Base-by-base conservation (phyloP, 768 basidiomycete species). In the Steccherinum ochraceum region DNA sequence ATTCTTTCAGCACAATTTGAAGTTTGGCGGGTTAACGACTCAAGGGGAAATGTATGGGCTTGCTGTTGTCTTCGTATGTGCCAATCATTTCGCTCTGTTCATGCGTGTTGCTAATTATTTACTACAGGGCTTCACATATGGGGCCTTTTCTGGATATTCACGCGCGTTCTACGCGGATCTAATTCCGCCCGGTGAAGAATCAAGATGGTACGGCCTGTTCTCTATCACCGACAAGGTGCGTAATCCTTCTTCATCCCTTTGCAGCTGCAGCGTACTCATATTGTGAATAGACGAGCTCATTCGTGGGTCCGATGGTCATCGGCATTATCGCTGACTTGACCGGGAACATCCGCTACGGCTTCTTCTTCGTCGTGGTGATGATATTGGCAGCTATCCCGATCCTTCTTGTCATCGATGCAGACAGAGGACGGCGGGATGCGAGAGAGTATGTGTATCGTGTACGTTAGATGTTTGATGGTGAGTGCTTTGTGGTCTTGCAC, bases 101-200 rank as follows among this genome's bases (percentile, higher is more conserved):
- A 13, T 39, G 12, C 12, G 40, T 44, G 13, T 19, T 26, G 24
- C 20, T 46, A 12, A 39, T 35, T n/a, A n/a, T 20, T 0, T 1
- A 21, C 19, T 42, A 13, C 50, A 84, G 83, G 83, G 49, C 70
- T 77, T 57, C 43, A 77, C 92, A 1, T 93, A 88, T 57, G 93
- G 94, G 3, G 88, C 93, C 0, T 96, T 96, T 69, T 92, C 95
- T 66, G 79, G 87, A 20, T 95, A 93, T 55, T 87, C 92, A 0
- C 71, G 94, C 21, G 89, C 92, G 2, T 82, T 87, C 40, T 97
- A 90, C 61, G 83, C 91, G 1, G 89, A 89, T 59, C 68, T 99
- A 48, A 76, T 98, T 2, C 95, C 94, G 0, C 79, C 79, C 1
- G 84, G 88, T 0, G 90, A 96, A 66, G 91, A 93, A 67, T 93